Percentiles rank a stretch among this genome's conserved stretches.
These are phyloP conservation scores for Aegle marmelos DNA, from an alignment of 345 rosid species.

Conservation along the genomic window DNA sequence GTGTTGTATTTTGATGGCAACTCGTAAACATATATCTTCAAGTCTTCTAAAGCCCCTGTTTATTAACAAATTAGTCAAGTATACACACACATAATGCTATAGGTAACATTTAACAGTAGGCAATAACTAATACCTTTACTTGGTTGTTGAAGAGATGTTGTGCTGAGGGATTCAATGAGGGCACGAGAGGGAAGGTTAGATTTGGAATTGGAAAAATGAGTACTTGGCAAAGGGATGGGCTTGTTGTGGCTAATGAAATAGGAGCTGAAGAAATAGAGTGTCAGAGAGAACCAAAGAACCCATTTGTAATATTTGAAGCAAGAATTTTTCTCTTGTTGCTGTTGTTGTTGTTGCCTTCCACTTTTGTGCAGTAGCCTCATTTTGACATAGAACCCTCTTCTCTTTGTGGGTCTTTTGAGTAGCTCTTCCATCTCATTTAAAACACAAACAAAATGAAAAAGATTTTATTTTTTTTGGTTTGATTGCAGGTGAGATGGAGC, in stretches of 20 bases:
- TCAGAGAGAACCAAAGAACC: conserved; percentile 67
- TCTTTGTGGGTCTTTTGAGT: conserved; percentile 34
- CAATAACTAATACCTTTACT: neutral
- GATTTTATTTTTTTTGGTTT: neutral
- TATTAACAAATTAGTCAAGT: neutral
- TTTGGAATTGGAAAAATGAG: conserved; percentile 37
- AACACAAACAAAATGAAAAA: neutral
- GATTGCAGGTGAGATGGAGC: conserved; percentile 41
- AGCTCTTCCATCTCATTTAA: conserved; percentile 49
- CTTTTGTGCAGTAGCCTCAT: conserved; percentile 48
- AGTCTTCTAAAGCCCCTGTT: conserved; percentile 46
- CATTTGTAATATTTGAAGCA: conserved; percentile 71
- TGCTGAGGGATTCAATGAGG: conserved; percentile 54
- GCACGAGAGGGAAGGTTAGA: conserved; percentile 57
- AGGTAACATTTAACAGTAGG: too few relatives aligned
- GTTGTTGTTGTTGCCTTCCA: conserved; percentile 23
- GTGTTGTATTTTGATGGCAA: conserved; percentile 71
- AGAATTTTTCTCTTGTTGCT: conserved; percentile 34
- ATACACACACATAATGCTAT: too few relatives aligned
- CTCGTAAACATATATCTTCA: conserved; percentile 78
- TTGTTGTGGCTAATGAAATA: conserved; percentile 51
- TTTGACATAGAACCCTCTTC: conserved; percentile 40
- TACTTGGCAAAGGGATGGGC: conserved; percentile 40
- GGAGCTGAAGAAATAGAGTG: conserved; percentile 73
- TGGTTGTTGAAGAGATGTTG: conserved; percentile 27